These are phyloP conservation scores for Claviceps sp. DNA, from an alignment of 2,329 filamentous ascomycete species.

Conservation along the genomic window DNA sequence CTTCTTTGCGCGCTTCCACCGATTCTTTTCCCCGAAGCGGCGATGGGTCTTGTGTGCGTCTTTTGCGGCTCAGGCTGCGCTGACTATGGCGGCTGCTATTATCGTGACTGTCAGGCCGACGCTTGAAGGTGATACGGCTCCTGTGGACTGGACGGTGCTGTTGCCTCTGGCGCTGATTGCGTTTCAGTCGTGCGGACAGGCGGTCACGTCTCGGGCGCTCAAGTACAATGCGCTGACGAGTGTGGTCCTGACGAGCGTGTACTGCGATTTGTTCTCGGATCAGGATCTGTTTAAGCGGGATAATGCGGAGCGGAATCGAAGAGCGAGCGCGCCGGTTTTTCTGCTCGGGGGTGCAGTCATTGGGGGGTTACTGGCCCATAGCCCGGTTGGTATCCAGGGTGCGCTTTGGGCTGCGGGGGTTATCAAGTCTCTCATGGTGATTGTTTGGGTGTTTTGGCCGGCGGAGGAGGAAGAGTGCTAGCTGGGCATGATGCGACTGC, in stretches of 20 bases:
- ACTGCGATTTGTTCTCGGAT: slow-evolving; percentile 68
- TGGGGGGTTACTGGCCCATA: slow-evolving; percentile 37
- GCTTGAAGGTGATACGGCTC: slow-evolving; percentile 24
- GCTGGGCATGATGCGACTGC: background rate
- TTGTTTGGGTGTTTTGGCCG: slow-evolving; percentile 50
- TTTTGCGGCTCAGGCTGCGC: slow-evolving; percentile 36
- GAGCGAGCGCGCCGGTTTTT: slow-evolving; percentile 34
- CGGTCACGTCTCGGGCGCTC: slow-evolving; percentile 58
- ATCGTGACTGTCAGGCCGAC: slow-evolving; percentile 36
- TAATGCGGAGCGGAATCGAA: slow-evolving; percentile 38
- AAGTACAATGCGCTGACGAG: slow-evolving; percentile 60
- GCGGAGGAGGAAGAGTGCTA: slow-evolving; percentile 23
- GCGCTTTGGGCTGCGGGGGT: slow-evolving; percentile 46
- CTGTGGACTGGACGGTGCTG: slow-evolving; percentile 43
- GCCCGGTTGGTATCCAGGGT: slow-evolving; percentile 32
- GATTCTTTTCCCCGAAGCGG: slow-evolving; percentile 43
- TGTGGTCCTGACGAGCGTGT: slow-evolving; percentile 69
- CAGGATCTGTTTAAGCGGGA: slow-evolving; percentile 28
- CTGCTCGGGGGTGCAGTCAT: slow-evolving; percentile 35
- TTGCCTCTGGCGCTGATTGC: slow-evolving; percentile 56
- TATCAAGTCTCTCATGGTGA: slow-evolving; percentile 42
- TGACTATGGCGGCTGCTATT: slow-evolving; percentile 38
- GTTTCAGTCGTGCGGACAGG: slow-evolving; percentile 68
- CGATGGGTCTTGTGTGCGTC: slow-evolving; percentile 53
- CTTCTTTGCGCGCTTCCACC: slow-evolving; percentile 57